Conservation (phyloP, 202 grass and related monocot genomes). For the Zoysia matrella region DNA sequence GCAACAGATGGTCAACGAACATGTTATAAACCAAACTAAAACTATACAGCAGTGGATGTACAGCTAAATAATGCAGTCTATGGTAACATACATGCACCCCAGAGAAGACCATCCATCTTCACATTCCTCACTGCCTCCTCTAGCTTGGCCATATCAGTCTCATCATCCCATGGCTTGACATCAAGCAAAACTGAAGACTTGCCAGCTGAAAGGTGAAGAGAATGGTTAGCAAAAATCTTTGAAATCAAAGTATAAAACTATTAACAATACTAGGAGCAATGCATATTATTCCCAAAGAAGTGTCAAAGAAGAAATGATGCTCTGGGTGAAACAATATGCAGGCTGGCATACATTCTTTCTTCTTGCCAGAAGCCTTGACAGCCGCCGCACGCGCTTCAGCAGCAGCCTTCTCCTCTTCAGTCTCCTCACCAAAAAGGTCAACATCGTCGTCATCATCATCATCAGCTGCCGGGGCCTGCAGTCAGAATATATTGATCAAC, state of each 20-base stretch:
- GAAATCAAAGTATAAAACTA: neutral
- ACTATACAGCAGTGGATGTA: too few relatives aligned
- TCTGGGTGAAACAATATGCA: neutral
- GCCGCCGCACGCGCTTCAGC: conserved; percentile 15
- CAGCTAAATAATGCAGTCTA: neutral
- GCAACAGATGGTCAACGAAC: neutral
- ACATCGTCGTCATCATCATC: conserved; percentile 74
- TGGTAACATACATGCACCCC: conserved; percentile 87
- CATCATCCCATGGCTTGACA: too few relatives aligned
- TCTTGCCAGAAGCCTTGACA: conserved; percentile 83
- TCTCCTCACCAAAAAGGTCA: conserved; percentile 96
- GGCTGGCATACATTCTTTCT: conserved; percentile 80
- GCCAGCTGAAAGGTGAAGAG: neutral
- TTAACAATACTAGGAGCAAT: neutral
- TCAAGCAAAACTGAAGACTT: too few relatives aligned
- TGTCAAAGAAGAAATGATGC: neutral
- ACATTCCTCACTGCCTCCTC: conserved; percentile 85
- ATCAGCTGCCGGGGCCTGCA: conserved; percentile 68
- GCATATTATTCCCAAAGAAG: too few relatives aligned
- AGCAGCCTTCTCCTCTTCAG: conserved; percentile 93
- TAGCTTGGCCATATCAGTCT: conserved; percentile 46
- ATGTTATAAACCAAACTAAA: conserved; percentile 8
- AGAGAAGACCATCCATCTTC: conserved; percentile 84
- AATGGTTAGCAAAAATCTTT: neutral
- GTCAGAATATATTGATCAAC: conserved; percentile 13